A percentile compares a stretch with the other conserved stretches of the same genome.
These are phyloP conservation scores for Theileria sp. DNA, from an alignment of 169 alveolate species.

Conservation along the genomic window DNA sequence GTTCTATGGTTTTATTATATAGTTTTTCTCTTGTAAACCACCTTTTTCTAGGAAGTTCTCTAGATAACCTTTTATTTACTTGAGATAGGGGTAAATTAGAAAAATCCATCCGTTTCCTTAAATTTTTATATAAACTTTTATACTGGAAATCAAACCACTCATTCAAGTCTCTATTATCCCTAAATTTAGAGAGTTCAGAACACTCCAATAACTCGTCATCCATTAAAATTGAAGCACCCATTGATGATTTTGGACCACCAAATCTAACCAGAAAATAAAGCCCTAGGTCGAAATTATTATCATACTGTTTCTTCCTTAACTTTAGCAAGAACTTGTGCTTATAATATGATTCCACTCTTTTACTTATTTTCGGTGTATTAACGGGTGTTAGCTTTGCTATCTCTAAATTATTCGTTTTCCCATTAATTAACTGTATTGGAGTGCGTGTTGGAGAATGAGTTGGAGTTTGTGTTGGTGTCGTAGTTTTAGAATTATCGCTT, in stretches of 20 bases:
- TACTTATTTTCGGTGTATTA: background rate
- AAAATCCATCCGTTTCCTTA: constrained; percentile 23
- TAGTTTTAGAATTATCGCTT: constrained; percentile 7
- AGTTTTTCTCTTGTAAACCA: constrained; percentile 73
- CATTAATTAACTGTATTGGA: no score
- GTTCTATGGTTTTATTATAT: constrained; percentile 66
- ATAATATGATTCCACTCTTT: background rate
- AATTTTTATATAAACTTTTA: background rate
- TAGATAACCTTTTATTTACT: constrained; percentile 46
- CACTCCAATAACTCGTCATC: constrained; percentile 65
- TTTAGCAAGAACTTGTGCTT: constrained; percentile 43
- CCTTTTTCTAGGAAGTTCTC: constrained; percentile 64
- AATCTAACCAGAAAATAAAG: constrained; percentile 37
- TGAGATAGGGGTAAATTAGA: constrained; percentile 17
- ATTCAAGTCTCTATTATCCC: constrained; percentile 41
- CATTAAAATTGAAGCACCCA: constrained; percentile 60
- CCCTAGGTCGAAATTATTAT: constrained; percentile 53
- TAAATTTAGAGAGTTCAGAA: constrained; percentile 61
- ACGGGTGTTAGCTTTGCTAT: no score
- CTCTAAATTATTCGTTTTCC: no score
- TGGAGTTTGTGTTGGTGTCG: background rate
- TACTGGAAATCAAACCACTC: constrained; percentile 44
- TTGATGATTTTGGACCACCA: constrained; percentile 53
- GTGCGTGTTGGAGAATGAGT: no score
- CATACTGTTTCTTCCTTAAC: constrained; percentile 34